Percentiles rank a stretch among this genome's conserved stretches.
These are phyloP conservation scores for Nissolia schottii DNA, from an alignment of 306 rosid genomes.

Conservation along the genomic window DNA sequence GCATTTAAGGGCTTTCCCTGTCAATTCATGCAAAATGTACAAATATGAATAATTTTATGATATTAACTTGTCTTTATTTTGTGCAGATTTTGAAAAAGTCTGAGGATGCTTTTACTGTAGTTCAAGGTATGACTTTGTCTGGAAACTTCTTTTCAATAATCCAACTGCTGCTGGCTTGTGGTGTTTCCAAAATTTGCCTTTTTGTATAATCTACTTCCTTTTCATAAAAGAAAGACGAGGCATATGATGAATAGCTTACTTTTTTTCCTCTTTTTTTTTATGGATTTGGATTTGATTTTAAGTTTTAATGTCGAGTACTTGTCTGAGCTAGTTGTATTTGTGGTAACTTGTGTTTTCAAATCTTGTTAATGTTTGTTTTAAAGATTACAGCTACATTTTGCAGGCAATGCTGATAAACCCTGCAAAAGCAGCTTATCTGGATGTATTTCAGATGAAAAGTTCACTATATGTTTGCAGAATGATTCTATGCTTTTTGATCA, in stretches of 20 bases:
- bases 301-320: too few species aligned
- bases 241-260: too few species aligned
- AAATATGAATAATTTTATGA: too few species aligned
- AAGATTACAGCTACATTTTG: slow-evolving; percentile 17
- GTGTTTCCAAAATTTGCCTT: neutral
- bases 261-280: neutral
- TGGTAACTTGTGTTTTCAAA: too few species aligned
- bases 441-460: slow-evolving; percentile 35
- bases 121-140: slow-evolving; percentile 45
- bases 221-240: too few species aligned
- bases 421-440: slow-evolving; percentile 25
- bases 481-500: slow-evolving; percentile 35
- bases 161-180: neutral
- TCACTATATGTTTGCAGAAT: slow-evolving; percentile 31
- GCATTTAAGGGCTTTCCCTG: neutral
- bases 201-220: too few species aligned
- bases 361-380: too few species aligned
- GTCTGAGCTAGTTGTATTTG: too few species aligned
- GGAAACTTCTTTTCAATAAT: neutral
- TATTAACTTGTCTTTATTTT: too few species aligned
- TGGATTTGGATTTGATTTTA: too few species aligned
- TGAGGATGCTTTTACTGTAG: slow-evolving; percentile 29
- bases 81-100: slow-evolving; percentile 47
- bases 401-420: slow-evolving; percentile 51
- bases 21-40: too few species aligned